A percentile compares a stretch with the other conserved stretches of the same genome.
Evolutionary conservation across 805 yeast species (phyloP).

Genomic region (Wickerhamomyces strasburgensis): DNA sequence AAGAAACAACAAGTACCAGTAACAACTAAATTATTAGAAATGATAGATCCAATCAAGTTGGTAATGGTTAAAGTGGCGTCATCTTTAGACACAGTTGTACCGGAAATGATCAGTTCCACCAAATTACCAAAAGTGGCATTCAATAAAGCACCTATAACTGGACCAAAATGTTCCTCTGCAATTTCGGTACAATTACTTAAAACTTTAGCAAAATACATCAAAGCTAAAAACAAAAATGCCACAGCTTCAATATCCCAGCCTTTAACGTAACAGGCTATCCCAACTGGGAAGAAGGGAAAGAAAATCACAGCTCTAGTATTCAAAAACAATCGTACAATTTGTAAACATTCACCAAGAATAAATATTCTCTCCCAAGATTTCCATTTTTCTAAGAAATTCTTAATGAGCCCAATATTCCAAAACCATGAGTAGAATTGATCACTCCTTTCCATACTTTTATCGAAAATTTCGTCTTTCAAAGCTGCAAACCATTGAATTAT

Average conservation of each 20-base stretch:
- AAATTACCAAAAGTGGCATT: slow-evolving; percentile 50
- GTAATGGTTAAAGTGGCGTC: slow-evolving; percentile 48
- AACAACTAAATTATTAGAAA: slow-evolving; percentile 39
- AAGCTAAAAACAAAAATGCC: slow-evolving; percentile 18
- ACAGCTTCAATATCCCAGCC: slow-evolving; percentile 18
- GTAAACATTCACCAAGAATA: slow-evolving; percentile 16
- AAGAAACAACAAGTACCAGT: slow-evolving; percentile 22
- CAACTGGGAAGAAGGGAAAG: slow-evolving; percentile 20
- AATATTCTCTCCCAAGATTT: slow-evolving; percentile 12
- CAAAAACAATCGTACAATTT: slow-evolving; percentile 13
- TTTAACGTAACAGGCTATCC: slow-evolving; percentile 15
- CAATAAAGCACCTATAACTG: slow-evolving; percentile 43
- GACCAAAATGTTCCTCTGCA: slow-evolving; percentile 25
- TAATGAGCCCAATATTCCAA: slow-evolving; percentile 9
- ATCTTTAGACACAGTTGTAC: slow-evolving; percentile 42
- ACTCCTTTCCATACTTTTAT: slow-evolving; percentile 13
- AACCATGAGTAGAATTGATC: slow-evolving; percentile 14
- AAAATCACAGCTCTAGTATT: slow-evolving; percentile 18
- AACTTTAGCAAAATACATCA: slow-evolving; percentile 23
- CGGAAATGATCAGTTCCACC: slow-evolving; percentile 45
- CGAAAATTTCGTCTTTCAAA: slow-evolving; percentile 15
- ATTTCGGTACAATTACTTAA: slow-evolving; percentile 22
- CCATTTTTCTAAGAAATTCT: slow-evolving; percentile 6
- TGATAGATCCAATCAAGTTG: slow-evolving; percentile 42
- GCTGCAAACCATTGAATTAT: slow-evolving; percentile 13